These are phyloP conservation scores for Metarhizium rileyi DNA, from an alignment of 2,329 filamentous ascomycete species.

Conservation along the genomic window DNA sequence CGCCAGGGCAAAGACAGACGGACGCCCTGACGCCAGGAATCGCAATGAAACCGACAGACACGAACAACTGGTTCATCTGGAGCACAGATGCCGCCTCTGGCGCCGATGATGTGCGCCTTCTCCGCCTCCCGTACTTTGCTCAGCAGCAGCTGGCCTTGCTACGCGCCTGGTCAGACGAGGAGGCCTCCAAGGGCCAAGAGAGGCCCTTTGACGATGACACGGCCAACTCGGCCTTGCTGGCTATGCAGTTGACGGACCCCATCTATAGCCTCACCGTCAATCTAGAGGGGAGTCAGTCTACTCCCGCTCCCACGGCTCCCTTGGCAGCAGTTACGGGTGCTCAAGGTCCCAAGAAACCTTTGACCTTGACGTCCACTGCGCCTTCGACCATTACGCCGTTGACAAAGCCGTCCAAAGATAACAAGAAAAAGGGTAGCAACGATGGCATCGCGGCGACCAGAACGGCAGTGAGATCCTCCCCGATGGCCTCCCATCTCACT, in stretches of 20 bases:
- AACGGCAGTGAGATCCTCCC: neutral
- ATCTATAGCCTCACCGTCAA: constrained; percentile 8
- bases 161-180: neutral
- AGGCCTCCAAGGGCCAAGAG: neutral
- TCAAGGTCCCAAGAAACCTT: neutral
- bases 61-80: neutral
- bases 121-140: constrained; percentile 3
- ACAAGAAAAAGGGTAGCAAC: neutral
- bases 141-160: neutral
- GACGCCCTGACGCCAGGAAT: neutral
- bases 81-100: neutral
- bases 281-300: neutral
- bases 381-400: neutral
- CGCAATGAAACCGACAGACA: neutral
- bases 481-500: neutral
- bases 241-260: constrained; percentile 10
- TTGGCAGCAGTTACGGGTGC: neutral
- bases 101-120: constrained; percentile 2
- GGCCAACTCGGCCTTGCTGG: constrained; percentile 6
- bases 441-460: neutral
- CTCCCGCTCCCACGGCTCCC: too few relatives aligned
- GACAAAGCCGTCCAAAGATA: neutral
- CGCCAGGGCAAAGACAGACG: neutral
- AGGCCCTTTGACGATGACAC: constrained; percentile 5
- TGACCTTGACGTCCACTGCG: neutral